Conservation (phyloP, 345 rosid genomes). For the Gossypium turneri region DNA sequence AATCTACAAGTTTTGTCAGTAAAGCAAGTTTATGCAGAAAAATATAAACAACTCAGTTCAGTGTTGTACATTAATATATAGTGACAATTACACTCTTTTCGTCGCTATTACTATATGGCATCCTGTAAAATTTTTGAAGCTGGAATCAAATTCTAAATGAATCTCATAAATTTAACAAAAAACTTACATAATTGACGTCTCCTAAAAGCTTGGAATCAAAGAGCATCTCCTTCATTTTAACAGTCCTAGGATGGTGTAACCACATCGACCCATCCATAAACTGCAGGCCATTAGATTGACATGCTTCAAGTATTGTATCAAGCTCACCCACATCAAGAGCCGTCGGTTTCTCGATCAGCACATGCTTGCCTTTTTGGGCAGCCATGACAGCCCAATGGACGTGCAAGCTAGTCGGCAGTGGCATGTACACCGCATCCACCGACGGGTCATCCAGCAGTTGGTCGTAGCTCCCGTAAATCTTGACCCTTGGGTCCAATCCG, state of each 20-base stretch:
- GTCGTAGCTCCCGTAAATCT: constrained; percentile 55
- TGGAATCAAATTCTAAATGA: no score
- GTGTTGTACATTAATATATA: no score
- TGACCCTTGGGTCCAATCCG: constrained; percentile 33
- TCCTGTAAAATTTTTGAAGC: no score
- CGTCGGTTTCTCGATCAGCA: constrained; percentile 64
- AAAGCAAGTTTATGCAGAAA: not conserved
- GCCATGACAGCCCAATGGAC: constrained; percentile 54
- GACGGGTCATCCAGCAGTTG: constrained; percentile 41
- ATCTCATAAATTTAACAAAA: no score
- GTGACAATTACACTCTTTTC: no score
- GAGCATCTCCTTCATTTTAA: constrained; percentile 41
- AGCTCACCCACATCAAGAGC: constrained; percentile 50
- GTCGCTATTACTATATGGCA: no score
- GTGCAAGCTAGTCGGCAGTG: constrained; percentile 54
- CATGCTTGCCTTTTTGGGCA: constrained; percentile 53
- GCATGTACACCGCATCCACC: constrained; percentile 60
- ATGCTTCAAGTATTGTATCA: constrained; percentile 51
- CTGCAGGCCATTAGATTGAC: constrained; percentile 59
- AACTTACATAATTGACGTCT: constrained; percentile 23
- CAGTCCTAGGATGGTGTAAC: constrained; percentile 71
- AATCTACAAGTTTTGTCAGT: no score
- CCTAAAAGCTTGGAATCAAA: constrained; percentile 47
- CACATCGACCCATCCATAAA: constrained; percentile 78
- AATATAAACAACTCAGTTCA: no score